Evolutionary conservation across 345 rosid genomes (phyloP), one percentile per base, ranked within the genome.

Genomic region (Hibiscus trionum): DNA sequence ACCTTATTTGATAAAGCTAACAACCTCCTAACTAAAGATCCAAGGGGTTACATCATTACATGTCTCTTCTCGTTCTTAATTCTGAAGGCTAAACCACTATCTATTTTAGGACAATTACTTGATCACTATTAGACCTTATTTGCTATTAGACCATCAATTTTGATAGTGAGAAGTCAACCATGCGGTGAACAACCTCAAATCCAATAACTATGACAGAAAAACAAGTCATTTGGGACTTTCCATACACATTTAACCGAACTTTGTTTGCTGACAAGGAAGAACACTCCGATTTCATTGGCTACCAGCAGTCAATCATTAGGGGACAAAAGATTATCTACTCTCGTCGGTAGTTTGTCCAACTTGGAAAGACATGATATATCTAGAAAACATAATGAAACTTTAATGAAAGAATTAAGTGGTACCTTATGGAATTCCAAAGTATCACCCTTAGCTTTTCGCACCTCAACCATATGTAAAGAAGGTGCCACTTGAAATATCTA

Each of bases 401-500:
- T 52, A 19, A 57, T 6, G 21, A 19, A 29, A 57, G 53, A 56
- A 21, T 71, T 12, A 44, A 26, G 44, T 42, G 10, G 27, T 84
- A 91, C 96, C 96, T 87, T 91, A 50, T 90, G 91, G 72, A 91
- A 94, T 75, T 94, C 97, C 69, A 94, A 80, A 8, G 98, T 94
- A 75, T 94, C 97, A 11, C 98, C 98, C 77, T 90, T 91, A 0
- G 96, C 91, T 78, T 94, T 94, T 11, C 96, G 88, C 44, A 94
- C 87, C 81, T 94, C 96, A 46, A 95, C 96, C 97, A 91, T 88
- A 78, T 95, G 96, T 63, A 95, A 84, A 33, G 92, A 91, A 67
- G 99, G 97, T 16, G 99, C 87, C 79, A 95, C 92, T 95, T 95
- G 96, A 77, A 95, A 91, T 68, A 95, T 78, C 97, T 94, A 78